Conservation (phyloP, 441 rosid genomes). For the Macaranga tanarius region DNA sequence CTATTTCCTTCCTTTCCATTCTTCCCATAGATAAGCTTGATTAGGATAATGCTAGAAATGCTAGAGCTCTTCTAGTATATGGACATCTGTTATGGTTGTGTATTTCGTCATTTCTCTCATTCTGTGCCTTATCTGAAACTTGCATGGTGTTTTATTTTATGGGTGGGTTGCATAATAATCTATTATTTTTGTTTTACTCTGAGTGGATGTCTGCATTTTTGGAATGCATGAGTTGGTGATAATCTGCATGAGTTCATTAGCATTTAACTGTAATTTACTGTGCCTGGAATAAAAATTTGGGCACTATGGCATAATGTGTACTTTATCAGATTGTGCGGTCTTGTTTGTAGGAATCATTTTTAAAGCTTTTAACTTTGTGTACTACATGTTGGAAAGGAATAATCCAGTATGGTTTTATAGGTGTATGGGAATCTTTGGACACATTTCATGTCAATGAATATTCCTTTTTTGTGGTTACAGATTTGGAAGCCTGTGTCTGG, state of each 20-base stretch:
- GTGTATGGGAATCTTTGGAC: background rate
- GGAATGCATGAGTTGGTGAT: background rate
- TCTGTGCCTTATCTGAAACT: no score
- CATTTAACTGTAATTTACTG: background rate
- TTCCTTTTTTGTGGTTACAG: conserved; percentile 36
- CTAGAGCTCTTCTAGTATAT: background rate
- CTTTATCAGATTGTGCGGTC: background rate
- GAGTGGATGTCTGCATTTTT: background rate
- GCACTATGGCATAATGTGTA: no score
- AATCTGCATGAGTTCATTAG: background rate
- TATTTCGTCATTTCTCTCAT: no score
- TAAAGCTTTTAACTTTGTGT: background rate
- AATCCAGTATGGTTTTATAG: background rate
- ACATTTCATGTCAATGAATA: background rate
- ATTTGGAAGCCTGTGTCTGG: conserved; percentile 98
- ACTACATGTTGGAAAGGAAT: background rate
- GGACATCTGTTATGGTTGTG: background rate
- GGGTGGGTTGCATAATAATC: no score
- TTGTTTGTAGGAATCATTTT: background rate
- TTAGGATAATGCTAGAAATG: background rate
- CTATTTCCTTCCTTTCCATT: background rate
- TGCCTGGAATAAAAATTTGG: background rate
- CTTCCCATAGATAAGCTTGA: background rate
- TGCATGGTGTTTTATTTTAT: no score
- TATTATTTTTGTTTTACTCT: no score